Base-by-base conservation (phyloP, 148 eudicot species). In the Rhododendron ovatum region DNA sequence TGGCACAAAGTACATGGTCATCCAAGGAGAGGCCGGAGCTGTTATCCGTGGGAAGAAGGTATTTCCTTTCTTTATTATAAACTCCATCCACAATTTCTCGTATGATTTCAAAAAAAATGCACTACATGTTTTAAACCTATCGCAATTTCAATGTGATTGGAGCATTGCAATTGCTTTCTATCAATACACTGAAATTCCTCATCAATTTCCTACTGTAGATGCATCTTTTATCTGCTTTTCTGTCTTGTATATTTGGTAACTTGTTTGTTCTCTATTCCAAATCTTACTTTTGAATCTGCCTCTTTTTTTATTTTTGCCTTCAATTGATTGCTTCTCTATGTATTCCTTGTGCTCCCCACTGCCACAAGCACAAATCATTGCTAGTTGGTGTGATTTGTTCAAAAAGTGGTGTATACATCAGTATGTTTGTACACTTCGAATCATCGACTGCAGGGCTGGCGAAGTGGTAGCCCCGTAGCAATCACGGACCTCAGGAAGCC, bases 41-140 rank as follows among this genome's bases (percentile, higher is more conserved):
- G 91, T 91, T 4, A 91, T 90, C 69, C 89, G 92, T 80, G 93
- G 93, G 77, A 91, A 91, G 87, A 91, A 91, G 93, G 93, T 91
- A 82, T 18, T 13, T 50, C 2, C 41, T 77, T 7, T 77, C 14
- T 55, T 77, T 15, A 75, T 45, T 12, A 82, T 57, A 10, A 8
- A 74, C 2, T 33, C 82, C 14, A 77, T 82, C 45, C 69, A 7
- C 30, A 63, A 63, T 8, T 63, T 24, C 12, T 2, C 12, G 4
- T 17, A 18, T 20, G 71, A 55, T 55, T 82, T 59, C 28, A 57
- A 22, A 15, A 35, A 15, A 15, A 71, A 26, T 71, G 39, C 76
- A 30, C 20, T 71, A 18, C 35, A 13, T 83, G 7, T 41, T n/a
- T 41, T 63, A n/a, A 45, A 15, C 26, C 18, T 71, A 5, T n/a